These are phyloP conservation scores for Pleurotus pulmonarius DNA, from an alignment of 768 basidiomycete species.

Conservation along the genomic window DNA sequence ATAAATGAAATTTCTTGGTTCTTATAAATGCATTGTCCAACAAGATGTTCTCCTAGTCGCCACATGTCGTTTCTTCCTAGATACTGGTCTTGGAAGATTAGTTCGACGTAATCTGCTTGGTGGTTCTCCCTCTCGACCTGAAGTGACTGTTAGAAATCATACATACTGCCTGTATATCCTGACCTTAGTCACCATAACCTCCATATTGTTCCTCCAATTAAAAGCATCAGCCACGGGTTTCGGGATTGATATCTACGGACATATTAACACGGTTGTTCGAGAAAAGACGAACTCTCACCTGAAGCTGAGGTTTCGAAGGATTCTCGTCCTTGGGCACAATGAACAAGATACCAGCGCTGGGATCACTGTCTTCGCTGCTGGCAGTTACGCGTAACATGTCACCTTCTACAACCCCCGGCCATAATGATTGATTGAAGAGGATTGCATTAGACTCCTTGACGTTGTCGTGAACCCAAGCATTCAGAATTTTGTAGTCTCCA, in stretches of 20 bases:
- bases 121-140: constrained; percentile 67
- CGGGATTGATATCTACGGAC: constrained; percentile 66
- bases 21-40: constrained; percentile 76
- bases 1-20: constrained; percentile 86
- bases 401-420: constrained; percentile 77
- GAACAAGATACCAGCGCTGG: constrained; percentile 52
- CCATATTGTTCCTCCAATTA: constrained; percentile 64
- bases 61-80: constrained; percentile 97
- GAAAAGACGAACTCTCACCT: constrained; percentile 34
- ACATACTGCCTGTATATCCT: neutral
- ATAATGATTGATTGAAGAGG: constrained; percentile 67
- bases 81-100: constrained; percentile 94
- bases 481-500: constrained; percentile 62
- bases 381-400: constrained; percentile 60
- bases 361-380: constrained; percentile 25
- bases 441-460: constrained; percentile 52
- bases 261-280: neutral
- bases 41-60: constrained; percentile 80
- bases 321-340: constrained; percentile 64
- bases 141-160: constrained; percentile 12
- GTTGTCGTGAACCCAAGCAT: constrained; percentile 71
- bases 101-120: constrained; percentile 78
- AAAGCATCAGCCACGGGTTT: constrained; percentile 70
- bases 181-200: constrained; percentile 73
- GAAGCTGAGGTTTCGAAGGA: constrained; percentile 57